Evolutionary conservation across 106 monocot genomes (phyloP).

Genomic region (Dioscorea alata): DNA sequence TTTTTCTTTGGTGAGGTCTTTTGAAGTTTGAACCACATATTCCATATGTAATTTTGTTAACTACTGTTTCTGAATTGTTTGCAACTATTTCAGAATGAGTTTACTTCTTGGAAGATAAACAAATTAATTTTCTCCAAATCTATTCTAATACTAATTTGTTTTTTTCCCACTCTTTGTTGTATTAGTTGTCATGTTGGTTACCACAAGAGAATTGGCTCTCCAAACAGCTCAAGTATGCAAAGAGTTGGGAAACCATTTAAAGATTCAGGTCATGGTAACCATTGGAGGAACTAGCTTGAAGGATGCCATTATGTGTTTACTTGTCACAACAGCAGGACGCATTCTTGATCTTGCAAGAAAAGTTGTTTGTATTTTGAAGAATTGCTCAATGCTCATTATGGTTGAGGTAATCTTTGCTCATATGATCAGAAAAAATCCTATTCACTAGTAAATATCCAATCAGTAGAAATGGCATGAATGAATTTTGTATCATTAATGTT

Average conservation of each 20-base stretch:
- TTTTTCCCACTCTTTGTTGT: neutral
- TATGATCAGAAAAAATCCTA: too few species aligned
- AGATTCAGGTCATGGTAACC: too few species aligned
- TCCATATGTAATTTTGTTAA: neutral
- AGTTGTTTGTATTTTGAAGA: constrained; percentile 64
- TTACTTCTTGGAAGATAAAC: neutral
- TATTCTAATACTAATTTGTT: neutral
- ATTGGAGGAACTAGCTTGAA: constrained; percentile 93
- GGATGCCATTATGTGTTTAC: constrained; percentile 87
- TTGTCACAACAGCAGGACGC: constrained; percentile 87
- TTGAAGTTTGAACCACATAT: neutral
- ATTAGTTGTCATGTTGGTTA: constrained; percentile 84
- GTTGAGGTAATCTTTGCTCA: constrained; percentile 59
- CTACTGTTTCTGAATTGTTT: neutral
- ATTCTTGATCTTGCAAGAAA: constrained; percentile 87
- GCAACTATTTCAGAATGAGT: too few species aligned
- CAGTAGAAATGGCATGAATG: too few species aligned
- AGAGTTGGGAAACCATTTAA: too few species aligned
- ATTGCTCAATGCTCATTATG: constrained; percentile 86
- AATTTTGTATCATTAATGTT: too few species aligned
- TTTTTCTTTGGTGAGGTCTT: neutral
- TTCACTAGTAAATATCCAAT: too few species aligned
- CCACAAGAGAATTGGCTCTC: constrained; percentile 83
- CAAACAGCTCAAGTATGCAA: constrained; percentile 93
- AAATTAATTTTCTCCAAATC: neutral